These are phyloP conservation scores for Madurella mycetomatis DNA, from an alignment of 2,329 filamentous ascomycete genomes.

Conservation along the genomic window DNA sequence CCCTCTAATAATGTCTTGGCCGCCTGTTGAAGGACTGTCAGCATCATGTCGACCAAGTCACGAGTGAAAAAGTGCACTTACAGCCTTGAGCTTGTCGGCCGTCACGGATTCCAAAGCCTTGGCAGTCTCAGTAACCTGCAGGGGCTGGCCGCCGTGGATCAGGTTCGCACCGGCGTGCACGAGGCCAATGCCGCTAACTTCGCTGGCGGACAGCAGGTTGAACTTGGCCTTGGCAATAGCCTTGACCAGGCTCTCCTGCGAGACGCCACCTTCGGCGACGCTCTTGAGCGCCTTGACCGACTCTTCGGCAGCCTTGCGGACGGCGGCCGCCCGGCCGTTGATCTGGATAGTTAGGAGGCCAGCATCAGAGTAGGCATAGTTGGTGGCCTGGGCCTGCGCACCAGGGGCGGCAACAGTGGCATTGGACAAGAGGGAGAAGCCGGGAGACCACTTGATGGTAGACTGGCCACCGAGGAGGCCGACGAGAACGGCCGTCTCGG, in stretches of 20 bases:
- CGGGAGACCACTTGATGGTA: conserved; percentile 90
- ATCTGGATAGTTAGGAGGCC: conserved; percentile 84
- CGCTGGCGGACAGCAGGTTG: conserved; percentile 75
- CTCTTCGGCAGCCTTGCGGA: conserved; percentile 69
- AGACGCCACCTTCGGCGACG: conserved; percentile 69
- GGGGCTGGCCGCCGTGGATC: conserved; percentile 73
- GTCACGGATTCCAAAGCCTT: conserved; percentile 78
- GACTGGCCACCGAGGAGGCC: conserved; percentile 87
- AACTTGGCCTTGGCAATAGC: conserved; percentile 92
- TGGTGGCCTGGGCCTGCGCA: conserved; percentile 67
- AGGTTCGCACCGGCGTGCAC: conserved; percentile 81
- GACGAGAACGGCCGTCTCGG: conserved; percentile 81
- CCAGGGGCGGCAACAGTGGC: conserved; percentile 62
- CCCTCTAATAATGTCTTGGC: conserved; percentile 82
- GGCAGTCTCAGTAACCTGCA: conserved; percentile 75
- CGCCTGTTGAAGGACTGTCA: conserved; percentile 52
- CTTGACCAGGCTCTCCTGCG: conserved; percentile 84
- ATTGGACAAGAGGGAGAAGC: conserved; percentile 87
- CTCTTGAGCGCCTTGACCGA: conserved; percentile 78
- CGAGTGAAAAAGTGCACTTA: conserved; percentile 45
- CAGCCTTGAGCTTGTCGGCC: conserved; percentile 77
- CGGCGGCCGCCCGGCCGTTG: conserved; percentile 65
- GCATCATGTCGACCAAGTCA: conserved; percentile 2
- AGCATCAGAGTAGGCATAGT: conserved; percentile 87
- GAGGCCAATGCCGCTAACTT: conserved; percentile 72